Evolutionary conservation across 106 monocot species (phyloP).

Genomic region (Apostasia shenzhenica): DNA sequence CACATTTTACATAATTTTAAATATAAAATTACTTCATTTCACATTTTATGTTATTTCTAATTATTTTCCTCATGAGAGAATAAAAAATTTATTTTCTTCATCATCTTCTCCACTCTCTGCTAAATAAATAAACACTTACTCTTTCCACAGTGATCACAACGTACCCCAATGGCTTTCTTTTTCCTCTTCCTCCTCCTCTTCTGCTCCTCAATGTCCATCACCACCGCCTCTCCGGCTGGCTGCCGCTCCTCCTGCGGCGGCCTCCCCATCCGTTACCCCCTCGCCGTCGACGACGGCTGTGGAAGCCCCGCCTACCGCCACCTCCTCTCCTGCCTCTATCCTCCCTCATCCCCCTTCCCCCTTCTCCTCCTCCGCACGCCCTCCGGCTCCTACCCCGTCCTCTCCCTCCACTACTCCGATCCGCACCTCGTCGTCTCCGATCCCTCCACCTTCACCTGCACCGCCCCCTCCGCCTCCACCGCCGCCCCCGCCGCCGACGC

Average conservation of each 20-base stretch:
- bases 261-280: conserved; percentile 47
- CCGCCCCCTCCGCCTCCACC: neutral
- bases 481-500: neutral
- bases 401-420: conserved; percentile 42
- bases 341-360: conserved; percentile 14
- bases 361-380: conserved; percentile 68
- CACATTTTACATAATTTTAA: too few species aligned
- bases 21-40: too few species aligned
- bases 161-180: too few species aligned
- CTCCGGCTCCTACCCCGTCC: conserved; percentile 64
- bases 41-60: too few species aligned
- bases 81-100: too few species aligned
- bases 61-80: too few species aligned
- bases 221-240: conserved; percentile 1
- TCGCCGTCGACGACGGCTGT: conserved; percentile 65
- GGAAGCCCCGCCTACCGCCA: conserved; percentile 64
- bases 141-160: too few species aligned
- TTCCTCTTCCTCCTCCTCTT: conserved; percentile 7
- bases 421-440: conserved; percentile 74
- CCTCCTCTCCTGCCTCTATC: conserved; percentile 36
- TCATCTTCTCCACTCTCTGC: too few species aligned
- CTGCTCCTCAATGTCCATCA: neutral
- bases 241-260: conserved; percentile 51
- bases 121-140: too few species aligned
- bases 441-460: conserved; percentile 68